Base-by-base conservation (phyloP, 495 filamentous ascomycete species). In the Podospora bellae-mahoneyi region DNA sequence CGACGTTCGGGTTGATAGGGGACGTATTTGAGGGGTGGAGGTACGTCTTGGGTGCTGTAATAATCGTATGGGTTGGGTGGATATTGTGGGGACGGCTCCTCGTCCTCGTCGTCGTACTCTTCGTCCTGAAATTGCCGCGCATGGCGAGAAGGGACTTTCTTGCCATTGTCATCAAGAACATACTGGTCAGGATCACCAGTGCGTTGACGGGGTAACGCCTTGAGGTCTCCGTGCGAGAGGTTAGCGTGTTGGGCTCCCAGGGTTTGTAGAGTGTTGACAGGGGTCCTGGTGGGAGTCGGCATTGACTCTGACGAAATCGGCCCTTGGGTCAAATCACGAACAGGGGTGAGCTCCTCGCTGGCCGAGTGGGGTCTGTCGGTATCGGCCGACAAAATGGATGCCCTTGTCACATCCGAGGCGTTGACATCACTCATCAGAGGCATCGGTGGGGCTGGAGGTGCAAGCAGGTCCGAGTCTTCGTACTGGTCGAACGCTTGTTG, bases 341-440 rank as follows among this genome's bases (percentile, higher is more conserved):
- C 77, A 2, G 85, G 82, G 13, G 85, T 83, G 66, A 84, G 79
- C 66, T 84, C 78, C 74, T 82, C 79, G 73, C 75, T 87, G n/a
- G 83, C 84, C 59, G 89, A 90, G 66, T 84, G 85, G 64, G 91
- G 86, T 69, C 89, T 78, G 69, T 89, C 91, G 0, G 91, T 93
- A 27, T 90, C 87, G 53, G 92, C 89, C 5, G 95, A 94, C 13
- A 96, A 82, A 66, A 99, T 91, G 0, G 96, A 98, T 48, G 90
- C 89, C 74, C 95, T 85, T 3, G 95, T 98, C 61, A 97, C 76
- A 28, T 97, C 93, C 0, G 93, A 96, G 34, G 91, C 86, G 60
- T 90, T 85, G 30, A 96, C 85, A 57, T 92, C 91, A 76, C 93
- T 96, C 75, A 87, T 88, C 74, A 96, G 84, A 2, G 93, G 94